Percentiles rank a stretch among this genome's conserved stretches.
phyloP scores from a whole-genome alignment of 2,329 filamentous ascomycete genomes.

The Fusarium oxysporum region DNA sequence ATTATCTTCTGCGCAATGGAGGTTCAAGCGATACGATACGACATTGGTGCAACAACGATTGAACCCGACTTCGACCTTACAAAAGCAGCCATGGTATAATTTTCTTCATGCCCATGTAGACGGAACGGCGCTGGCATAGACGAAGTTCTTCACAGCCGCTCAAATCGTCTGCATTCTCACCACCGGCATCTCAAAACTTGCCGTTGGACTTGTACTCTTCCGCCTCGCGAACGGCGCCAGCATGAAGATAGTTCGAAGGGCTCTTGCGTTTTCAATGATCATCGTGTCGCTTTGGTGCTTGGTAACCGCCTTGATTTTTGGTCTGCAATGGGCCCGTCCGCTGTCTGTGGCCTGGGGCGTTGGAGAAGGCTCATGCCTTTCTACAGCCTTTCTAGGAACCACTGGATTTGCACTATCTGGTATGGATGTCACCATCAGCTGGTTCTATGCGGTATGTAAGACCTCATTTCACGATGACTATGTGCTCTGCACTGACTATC shows the following conservation, averaged over 20 bases:
- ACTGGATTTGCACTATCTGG: constrained; percentile 4
- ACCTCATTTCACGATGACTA: not conserved
- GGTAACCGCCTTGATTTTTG: not conserved
- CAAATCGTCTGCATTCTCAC: not conserved
- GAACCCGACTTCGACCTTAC: not conserved
- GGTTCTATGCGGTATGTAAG: constrained; percentile 12
- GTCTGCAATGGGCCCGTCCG: not conserved
- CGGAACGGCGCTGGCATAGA: not conserved
- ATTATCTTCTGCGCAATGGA: not conserved
- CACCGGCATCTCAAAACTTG: not conserved
- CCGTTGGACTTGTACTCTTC: not conserved
- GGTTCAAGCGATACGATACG: not conserved
- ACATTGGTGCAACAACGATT: not conserved
- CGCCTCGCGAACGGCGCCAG: not conserved
- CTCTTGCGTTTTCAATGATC: not conserved
- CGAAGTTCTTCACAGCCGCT: not conserved
- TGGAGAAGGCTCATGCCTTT: not conserved
- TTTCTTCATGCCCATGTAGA: too few relatives aligned
- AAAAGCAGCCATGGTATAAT: not conserved
- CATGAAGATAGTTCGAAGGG: not conserved
- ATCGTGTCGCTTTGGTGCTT: not conserved
- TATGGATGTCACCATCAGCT: constrained; percentile 20
- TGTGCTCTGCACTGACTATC: not conserved
- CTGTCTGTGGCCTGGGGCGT: not conserved
- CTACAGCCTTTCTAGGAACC: not conserved